phyloP scores from a whole-genome alignment of 2,329 filamentous ascomycete genomes.

The Trichoderma lentiforme region DNA sequence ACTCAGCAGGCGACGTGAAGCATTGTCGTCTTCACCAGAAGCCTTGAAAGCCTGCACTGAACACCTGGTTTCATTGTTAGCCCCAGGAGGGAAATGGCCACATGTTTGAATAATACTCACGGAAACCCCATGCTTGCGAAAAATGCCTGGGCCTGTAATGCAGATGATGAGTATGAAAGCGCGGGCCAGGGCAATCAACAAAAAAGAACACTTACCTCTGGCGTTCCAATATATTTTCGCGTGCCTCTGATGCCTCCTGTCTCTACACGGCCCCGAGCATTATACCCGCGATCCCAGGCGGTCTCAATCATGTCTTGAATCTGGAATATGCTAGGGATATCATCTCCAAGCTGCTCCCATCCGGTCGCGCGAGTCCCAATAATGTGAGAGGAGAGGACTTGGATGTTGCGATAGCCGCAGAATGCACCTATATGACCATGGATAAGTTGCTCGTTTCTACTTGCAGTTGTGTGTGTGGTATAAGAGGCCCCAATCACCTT shows the following conservation, averaged over 20 bases:
- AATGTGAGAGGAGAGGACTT: conserved; percentile 83
- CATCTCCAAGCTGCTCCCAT: conserved; percentile 54
- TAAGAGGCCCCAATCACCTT: conserved; percentile 47
- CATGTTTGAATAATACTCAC: conserved; percentile 39
- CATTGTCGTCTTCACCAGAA: conserved; percentile 39
- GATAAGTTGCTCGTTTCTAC: background rate
- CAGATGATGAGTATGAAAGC: background rate
- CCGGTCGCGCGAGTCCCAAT: conserved; percentile 56
- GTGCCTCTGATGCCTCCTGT: conserved; percentile 86
- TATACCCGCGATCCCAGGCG: conserved; percentile 85
- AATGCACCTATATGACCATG: conserved; percentile 62
- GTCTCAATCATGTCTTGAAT: conserved; percentile 84
- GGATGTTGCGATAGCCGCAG: conserved; percentile 92
- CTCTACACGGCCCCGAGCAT: conserved; percentile 68
- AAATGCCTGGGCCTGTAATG: conserved; percentile 69
- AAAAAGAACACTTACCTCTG: conserved; percentile 59
- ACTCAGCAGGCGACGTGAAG: conserved; percentile 56
- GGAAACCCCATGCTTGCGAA: conserved; percentile 66
- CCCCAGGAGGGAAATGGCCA: background rate
- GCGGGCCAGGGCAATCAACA: background rate
- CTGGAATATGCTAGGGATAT: conserved; percentile 71
- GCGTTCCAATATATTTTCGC: conserved; percentile 91
- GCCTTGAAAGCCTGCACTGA: conserved; percentile 60
- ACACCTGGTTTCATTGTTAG: conserved; percentile 42
- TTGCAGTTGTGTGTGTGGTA: background rate